A percentile compares a stretch with the other conserved stretches of the same genome.
Evolutionary conservation across 495 filamentous ascomycete species (phyloP).

Genomic region (Trichoderma reesei): DNA sequence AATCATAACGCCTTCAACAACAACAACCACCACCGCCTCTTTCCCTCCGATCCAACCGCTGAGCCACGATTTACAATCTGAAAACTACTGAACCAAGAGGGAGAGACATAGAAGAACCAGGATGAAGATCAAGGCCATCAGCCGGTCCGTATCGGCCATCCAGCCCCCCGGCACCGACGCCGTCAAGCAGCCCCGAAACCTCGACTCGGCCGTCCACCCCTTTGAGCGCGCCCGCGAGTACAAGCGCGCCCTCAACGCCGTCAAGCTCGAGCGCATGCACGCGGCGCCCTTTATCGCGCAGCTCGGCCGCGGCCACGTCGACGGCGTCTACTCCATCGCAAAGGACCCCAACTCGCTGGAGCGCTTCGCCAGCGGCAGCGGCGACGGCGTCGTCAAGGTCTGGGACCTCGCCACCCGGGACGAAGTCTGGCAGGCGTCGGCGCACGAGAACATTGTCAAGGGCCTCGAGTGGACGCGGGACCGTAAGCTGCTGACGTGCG

Average conservation of each 20-base stretch:
- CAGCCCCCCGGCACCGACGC: slow-evolving; percentile 71
- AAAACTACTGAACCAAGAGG: background rate
- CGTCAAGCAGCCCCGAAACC: slow-evolving; percentile 67
- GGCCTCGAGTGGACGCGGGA: slow-evolving; percentile 80
- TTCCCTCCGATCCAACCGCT: too few relatives aligned
- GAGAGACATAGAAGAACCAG: background rate
- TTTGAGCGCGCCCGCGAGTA: slow-evolving; percentile 94
- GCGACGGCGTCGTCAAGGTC: slow-evolving; percentile 84
- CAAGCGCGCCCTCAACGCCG: slow-evolving; percentile 77
- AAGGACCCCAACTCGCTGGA: slow-evolving; percentile 60
- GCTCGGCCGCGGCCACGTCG: slow-evolving; percentile 83
- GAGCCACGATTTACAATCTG: background rate
- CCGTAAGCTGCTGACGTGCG: slow-evolving; percentile 80
- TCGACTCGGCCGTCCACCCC: slow-evolving; percentile 87
- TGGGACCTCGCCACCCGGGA: slow-evolving; percentile 78
- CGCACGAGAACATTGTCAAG: slow-evolving; percentile 67
- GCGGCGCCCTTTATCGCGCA: slow-evolving; percentile 85
- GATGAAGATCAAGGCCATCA: slow-evolving; percentile 87
- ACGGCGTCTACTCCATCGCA: slow-evolving; percentile 72
- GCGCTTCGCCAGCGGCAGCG: slow-evolving; percentile 67
- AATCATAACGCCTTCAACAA: too few relatives aligned
- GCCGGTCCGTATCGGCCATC: slow-evolving; percentile 62
- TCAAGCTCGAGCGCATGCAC: slow-evolving; percentile 93
- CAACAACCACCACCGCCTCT: too few relatives aligned
- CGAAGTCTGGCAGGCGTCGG: slow-evolving; percentile 62